Evolutionary conservation across 1,284 basidiomycete species (phyloP).

Genomic region (Heterobasidion irregulare): DNA sequence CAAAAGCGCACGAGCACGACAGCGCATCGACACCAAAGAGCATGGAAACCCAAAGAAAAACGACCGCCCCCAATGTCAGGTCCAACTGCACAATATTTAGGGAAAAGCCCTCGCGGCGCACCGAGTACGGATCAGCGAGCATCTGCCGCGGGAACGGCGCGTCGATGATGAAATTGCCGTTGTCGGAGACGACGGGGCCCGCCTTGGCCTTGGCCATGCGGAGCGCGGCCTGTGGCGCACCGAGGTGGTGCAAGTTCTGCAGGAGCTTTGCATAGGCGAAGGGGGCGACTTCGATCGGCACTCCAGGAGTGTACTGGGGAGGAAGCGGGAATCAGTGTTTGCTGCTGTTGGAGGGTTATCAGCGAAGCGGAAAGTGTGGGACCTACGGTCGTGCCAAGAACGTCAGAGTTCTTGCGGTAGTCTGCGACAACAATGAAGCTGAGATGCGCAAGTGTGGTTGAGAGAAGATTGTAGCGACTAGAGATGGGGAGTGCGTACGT

Average conservation of each 20-base stretch:
- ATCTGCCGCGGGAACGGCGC: constrained; percentile 72
- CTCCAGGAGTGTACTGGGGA: constrained; percentile 77
- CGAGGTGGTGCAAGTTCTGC: constrained; percentile 56
- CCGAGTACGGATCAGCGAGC: constrained; percentile 65
- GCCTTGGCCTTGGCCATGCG: constrained; percentile 85
- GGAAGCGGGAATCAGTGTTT: not conserved
- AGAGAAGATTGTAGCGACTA: not conserved
- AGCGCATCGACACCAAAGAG: too few species aligned
- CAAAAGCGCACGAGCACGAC: not conserved
- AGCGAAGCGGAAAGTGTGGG: not conserved
- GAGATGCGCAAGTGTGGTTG: not conserved
- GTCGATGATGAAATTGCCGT: constrained; percentile 93
- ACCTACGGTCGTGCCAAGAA: constrained; percentile 78
- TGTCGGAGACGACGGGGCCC: constrained; percentile 93
- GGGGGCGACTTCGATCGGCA: constrained; percentile 94
- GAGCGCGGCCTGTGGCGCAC: constrained; percentile 58
- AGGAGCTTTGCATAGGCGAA: constrained; percentile 91
- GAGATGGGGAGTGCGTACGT: constrained; percentile 39
- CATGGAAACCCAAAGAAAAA: too few species aligned
- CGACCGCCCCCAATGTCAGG: too few species aligned
- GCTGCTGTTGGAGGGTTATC: not conserved
- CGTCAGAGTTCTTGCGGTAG: constrained; percentile 84
- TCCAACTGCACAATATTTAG: too few species aligned
- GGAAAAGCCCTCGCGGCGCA: constrained; percentile 24
- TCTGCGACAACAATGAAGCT: constrained; percentile 91